Evolutionary conservation across 2,329 filamentous ascomycete genomes (phyloP), one percentile per base, ranked within the genome.

Genomic region (Alternaria incomplexa): DNA sequence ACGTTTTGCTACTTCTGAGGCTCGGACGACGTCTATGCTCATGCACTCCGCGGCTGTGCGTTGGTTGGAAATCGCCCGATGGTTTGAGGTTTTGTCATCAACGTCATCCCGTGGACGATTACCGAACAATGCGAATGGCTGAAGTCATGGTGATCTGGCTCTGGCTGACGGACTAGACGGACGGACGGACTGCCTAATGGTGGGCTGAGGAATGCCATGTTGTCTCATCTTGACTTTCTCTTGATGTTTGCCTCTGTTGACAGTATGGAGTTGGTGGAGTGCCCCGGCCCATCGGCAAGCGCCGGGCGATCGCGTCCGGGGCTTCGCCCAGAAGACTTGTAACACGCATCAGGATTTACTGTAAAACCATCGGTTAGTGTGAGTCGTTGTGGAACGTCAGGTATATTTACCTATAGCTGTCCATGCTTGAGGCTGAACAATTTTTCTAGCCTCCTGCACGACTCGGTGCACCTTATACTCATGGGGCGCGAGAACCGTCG

Each of bases 31-130:
- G 62, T 64, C 64, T 36, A 62, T 66, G 62, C 62, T 64, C 47
- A 57, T 56, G 57, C 53, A 47, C 51, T 62, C 61, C 51, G 63
- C 61, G 63, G 65, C 53, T 55, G 47, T 52, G 56, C 54, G 52
- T 64, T 66, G 55, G 65, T 64, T 65, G 59, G 28, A 61, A 58
- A 63, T 66, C 59, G 44, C 55, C 40, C 51, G 58, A 62, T 65
- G 58, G 25, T 47, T 51, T 43, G 43, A 10, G 40, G 56, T 65
- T 65, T 67, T 66, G 68, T 69, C 68, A 69, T 67, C 68, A 60
- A 48, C 68, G 60, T 62, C 61, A 62, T 63, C 11, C 43, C 45
- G 58, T 60, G n/a, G 48, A 54, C 17, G 32, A 48, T 22, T 62
- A 32, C 56, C 60, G 56, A 54, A 54, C 44, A 52, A 47, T 23